phyloP scores from a whole-genome alignment of 257 asterid genomes.

The Solanum piurae region DNA sequence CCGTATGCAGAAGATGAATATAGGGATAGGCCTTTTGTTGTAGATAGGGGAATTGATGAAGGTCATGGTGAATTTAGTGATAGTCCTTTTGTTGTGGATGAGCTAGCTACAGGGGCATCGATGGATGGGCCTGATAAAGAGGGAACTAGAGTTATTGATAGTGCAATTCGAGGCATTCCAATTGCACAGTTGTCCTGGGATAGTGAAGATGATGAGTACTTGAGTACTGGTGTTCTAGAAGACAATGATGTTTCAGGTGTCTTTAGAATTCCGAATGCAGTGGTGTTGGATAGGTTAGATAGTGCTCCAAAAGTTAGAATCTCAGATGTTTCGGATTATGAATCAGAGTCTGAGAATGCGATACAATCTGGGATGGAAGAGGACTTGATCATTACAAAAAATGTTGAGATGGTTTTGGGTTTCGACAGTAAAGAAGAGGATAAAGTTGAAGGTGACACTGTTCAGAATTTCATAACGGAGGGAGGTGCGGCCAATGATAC shows the following conservation, averaged over 20 bases:
- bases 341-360: constrained; percentile 8
- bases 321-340: constrained; percentile 26
- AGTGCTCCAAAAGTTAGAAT: constrained; percentile 43
- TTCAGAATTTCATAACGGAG: constrained; percentile 4
- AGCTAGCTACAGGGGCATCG: constrained; percentile 7
- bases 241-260: constrained; percentile 22
- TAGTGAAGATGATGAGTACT: constrained; percentile 58
- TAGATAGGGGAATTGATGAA: constrained; percentile 7
- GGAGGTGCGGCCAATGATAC: constrained; percentile 15
- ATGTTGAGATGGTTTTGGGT: constrained; percentile 8
- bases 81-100: constrained; percentile 20
- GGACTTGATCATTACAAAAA: constrained; percentile 13
- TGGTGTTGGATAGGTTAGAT: constrained; percentile 20
- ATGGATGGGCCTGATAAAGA: not conserved
- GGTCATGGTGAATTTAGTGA: constrained; percentile 15
- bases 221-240: constrained; percentile 27
- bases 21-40: constrained; percentile 21
- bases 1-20: constrained; percentile 20
- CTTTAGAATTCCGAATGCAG: constrained; percentile 30
- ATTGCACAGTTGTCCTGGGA: constrained; percentile 55
- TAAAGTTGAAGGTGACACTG: constrained; percentile 4
- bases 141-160: constrained; percentile 4
- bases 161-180: constrained; percentile 29
- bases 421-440: constrained; percentile 18
- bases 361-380: constrained; percentile 29